A percentile compares a stretch with the other conserved stretches of the same genome.
phyloP scores from a whole-genome alignment of 2,329 filamentous ascomycete species.

The Sporothrix inflata region DNA sequence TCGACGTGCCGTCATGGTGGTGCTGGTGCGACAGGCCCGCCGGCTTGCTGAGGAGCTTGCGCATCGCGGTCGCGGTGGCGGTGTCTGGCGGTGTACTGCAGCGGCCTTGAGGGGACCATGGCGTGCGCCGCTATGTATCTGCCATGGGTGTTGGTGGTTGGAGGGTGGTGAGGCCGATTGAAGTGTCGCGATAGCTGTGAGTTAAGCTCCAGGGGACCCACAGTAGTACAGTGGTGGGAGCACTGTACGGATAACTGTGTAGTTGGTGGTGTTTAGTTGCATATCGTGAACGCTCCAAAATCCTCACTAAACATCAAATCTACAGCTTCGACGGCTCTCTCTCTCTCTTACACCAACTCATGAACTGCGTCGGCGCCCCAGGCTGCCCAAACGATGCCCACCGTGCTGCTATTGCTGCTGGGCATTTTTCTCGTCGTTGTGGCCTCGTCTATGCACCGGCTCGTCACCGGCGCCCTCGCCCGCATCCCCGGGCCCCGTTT shows the following conservation, averaged over 20 bases:
- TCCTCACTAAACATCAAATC: neutral
- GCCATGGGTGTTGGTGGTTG: slow-evolving; percentile 3
- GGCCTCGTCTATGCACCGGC: slow-evolving; percentile 41
- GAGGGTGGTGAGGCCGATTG: neutral
- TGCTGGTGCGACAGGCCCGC: slow-evolving; percentile 41
- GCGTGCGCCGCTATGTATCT: slow-evolving; percentile 15
- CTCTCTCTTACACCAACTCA: neutral
- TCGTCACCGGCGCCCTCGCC: slow-evolving; percentile 51
- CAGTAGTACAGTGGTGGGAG: no score
- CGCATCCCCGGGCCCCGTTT: slow-evolving; percentile 51
- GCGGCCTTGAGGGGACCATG: slow-evolving; percentile 22
- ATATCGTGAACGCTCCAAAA: neutral
- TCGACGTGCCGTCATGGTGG: neutral
- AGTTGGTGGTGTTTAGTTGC: neutral
- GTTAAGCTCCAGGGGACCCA: slow-evolving; percentile 8
- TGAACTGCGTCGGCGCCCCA: neutral
- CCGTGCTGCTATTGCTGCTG: slow-evolving; percentile 6
- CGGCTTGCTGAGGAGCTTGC: slow-evolving; percentile 62
- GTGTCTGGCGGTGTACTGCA: neutral
- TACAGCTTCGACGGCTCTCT: neutral
- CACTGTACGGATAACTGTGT: slow-evolving; percentile 10
- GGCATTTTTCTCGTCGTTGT: neutral
- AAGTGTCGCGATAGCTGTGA: slow-evolving; percentile 17
- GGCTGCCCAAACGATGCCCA: slow-evolving; percentile 21
- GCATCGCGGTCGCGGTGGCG: slow-evolving; percentile 45